Conservation (phyloP, 2,329 filamentous ascomycete species). For the Penicillium vulpinum region DNA sequence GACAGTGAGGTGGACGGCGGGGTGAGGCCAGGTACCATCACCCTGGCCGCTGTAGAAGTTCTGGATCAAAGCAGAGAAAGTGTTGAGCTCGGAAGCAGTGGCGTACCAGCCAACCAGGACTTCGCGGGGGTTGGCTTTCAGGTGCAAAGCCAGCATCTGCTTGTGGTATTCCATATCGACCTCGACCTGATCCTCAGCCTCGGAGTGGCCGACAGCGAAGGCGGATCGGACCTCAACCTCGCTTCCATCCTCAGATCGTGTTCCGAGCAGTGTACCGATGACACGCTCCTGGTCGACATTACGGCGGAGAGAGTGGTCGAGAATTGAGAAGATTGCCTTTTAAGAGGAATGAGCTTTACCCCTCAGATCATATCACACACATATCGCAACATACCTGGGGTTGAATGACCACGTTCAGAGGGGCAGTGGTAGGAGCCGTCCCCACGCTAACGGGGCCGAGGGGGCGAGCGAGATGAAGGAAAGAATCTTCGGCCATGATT, state of each 20-base stretch:
- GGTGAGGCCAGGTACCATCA: constrained; percentile 94
- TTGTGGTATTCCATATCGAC: constrained; percentile 99
- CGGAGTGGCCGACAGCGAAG: constrained; percentile 97
- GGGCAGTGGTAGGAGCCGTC: constrained; percentile 81
- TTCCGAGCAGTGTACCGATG: constrained; percentile 92
- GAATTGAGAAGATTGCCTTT: constrained; percentile 65
- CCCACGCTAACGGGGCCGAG: constrained; percentile 78
- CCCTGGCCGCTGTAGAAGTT: constrained; percentile 99
- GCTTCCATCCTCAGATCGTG: constrained; percentile 91
- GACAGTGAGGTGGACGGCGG: constrained; percentile 95
- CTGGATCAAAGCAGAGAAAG: constrained; percentile 96
- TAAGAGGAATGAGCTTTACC: constrained; percentile 19
- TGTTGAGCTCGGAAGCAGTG: constrained; percentile 94
- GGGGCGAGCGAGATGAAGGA: constrained; percentile 91
- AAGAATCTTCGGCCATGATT: constrained; percentile 85
- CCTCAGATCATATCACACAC: constrained; percentile 3
- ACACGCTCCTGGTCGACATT: constrained; percentile 92
- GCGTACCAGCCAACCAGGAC: constrained; percentile 98
- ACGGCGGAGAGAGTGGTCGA: constrained; percentile 90
- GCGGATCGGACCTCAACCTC: constrained; percentile 94
- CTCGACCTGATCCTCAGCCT: constrained; percentile 97
- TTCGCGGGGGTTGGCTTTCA: constrained; percentile 92
- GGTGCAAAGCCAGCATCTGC: constrained; percentile 93
- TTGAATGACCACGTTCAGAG: constrained; percentile 91
- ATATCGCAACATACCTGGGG: constrained; percentile 69